Evolutionary conservation across 2,329 filamentous ascomycete genomes (phyloP), one percentile per base, ranked within the genome.

Genomic region (Diaporthe caulivora): DNA sequence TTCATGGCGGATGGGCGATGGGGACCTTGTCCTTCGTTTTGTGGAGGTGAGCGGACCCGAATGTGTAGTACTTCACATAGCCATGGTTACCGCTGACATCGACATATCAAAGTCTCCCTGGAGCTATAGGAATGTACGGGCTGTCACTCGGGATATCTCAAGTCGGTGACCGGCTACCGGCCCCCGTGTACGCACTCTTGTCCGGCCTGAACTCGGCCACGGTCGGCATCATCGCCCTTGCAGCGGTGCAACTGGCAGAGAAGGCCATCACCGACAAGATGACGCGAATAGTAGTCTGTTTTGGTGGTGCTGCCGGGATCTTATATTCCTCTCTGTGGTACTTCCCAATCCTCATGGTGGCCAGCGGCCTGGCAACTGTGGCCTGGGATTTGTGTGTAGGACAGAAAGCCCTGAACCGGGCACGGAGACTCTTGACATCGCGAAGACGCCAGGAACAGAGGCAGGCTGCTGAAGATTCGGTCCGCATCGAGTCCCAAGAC

Each of bases 261-360:
- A 64, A 64, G 40, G 58, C 58, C 9, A 64, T 64, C 5, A 47
- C 58, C 17, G 42, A 64, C 10, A 47, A 64, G 11, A 17, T 31
- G 24, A 64, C 58, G 17, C 17, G 58, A 10, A 7, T 64, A 0
- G 29, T 47, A 2, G 58, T 64, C 40, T 64, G 58, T 42, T 47
- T 64, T 15, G 40, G 40, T 6, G 58, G 58, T 0, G 58, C 58
- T 31, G 58, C 58, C 0, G 93, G 92, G 0, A 82, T 95, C 76
- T 85, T 93, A 64, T 94, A 94, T 77, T 94, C 91, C 65, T 89
- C 92, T 0, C 81, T 95, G 0, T 95, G 93, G 93, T 95, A 93
- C 76, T 95, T 94, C 58, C 93, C 93, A 0, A 77, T 90, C 0
- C 79, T 95, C 6, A 91, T 94, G 81, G 77, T 88, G 0, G 76